A percentile compares a stretch with the other conserved stretches of the same genome.
These are phyloP conservation scores for Bisporella sp. DNA, from an alignment of 2,329 filamentous ascomycete genomes.

Conservation along the genomic window DNA sequence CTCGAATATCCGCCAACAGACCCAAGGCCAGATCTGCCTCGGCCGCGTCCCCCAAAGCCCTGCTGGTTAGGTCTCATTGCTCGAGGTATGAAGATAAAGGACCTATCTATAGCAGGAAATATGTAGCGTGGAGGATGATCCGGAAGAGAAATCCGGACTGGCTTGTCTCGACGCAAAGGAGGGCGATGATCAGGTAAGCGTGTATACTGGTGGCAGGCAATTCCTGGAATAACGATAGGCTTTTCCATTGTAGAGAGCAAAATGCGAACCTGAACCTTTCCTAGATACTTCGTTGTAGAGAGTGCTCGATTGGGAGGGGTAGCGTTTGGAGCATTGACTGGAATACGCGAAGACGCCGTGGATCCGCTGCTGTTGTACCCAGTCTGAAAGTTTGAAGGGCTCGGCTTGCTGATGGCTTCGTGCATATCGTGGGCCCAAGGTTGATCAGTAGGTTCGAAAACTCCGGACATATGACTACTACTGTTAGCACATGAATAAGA, in stretches of 20 bases:
- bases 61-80: conserved; percentile 91
- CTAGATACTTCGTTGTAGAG: conserved; percentile 76
- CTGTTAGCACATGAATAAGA: conserved; percentile 16
- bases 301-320: conserved; percentile 68
- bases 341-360: conserved; percentile 18
- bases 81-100: conserved; percentile 96
- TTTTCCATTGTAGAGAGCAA: conserved; percentile 69
- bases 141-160: conserved; percentile 87
- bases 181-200: conserved; percentile 92
- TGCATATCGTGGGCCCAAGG: conserved; percentile 96
- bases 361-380: conserved; percentile 32
- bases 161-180: conserved; percentile 90
- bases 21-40: conserved; percentile 64
- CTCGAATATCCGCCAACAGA: conserved; percentile 64
- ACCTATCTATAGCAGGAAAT: conserved; percentile 81
- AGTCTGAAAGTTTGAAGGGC: conserved; percentile 15
- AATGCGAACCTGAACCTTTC: conserved; percentile 79
- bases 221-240: conserved; percentile 63
- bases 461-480: conserved; percentile 37
- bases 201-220: conserved; percentile 84
- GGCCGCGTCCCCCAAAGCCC: conserved; percentile 57
- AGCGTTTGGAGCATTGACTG: conserved; percentile 41
- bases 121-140: conserved; percentile 76
- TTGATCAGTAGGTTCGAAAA: conserved; percentile 57
- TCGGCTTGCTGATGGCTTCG: conserved; percentile 52